Evolutionary conservation across 352 stramenopile species (phyloP), one percentile per base, ranked within the genome.

Genomic region (Phytopythium sindhum): DNA sequence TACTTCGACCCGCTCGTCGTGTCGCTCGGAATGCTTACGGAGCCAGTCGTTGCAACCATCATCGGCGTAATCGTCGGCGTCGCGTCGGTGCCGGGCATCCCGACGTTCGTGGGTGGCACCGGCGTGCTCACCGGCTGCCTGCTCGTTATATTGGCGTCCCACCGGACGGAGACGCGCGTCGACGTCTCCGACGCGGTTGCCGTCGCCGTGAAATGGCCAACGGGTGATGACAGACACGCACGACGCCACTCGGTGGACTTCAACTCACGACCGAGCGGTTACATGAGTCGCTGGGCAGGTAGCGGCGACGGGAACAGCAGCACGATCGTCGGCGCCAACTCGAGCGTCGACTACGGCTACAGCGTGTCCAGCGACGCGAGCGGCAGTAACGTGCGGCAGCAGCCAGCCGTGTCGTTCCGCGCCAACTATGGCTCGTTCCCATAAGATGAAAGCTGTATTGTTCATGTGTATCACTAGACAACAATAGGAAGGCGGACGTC

Each of bases 1-100:
- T 86, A 86, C 68, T 86, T 89, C 64, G 77, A 85, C 21, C 80
- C 80, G 26, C 64, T 89, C 41, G 77, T 84, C 2, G 74, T 85
- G 12, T 89, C 80, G 7, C 72, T 86, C 45, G 79, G 70, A 42
- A 85, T 85, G 75, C 66, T 86, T 45, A 74, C 66, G 8, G 77
- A 86, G 66, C 80, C 80, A 4, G 65, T 84, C 5, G 72, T 85
- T 3, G 80, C 80, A 12, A 86, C 75, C 1, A 41, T 75, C 35
- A 65, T 86, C 44, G 74, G 74, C 39, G 77, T 86, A n/a, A 35
- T 65, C 28, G 39, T 84, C 14, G 75, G 77, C 35, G 73, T 79
- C 26, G 78, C 77, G 23, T 50, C 60, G 23, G 33, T 80, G 12
- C 79, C 79, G 2, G 74, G 77, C 0, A 53, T 52, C 50, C 51